A percentile compares a stretch with the other conserved stretches of the same genome.
phyloP scores from a whole-genome alignment of 2,329 filamentous ascomycete genomes.

The Helotiales sp. region DNA sequence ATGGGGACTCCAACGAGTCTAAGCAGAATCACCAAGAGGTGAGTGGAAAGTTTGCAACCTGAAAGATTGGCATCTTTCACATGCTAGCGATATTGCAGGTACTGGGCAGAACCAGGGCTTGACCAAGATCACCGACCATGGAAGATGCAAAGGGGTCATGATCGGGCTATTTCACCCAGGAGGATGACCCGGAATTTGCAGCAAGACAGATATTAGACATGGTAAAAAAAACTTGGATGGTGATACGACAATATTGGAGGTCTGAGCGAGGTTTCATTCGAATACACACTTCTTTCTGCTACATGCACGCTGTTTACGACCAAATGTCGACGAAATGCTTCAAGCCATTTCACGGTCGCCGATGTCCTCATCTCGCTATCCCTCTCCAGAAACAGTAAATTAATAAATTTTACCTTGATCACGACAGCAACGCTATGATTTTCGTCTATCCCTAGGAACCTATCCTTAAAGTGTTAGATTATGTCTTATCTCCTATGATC shows the following conservation, averaged over 20 bases:
- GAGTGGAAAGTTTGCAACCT: conserved; percentile 20
- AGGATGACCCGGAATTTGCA: conserved; percentile 42
- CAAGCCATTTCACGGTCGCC: too few relatives aligned
- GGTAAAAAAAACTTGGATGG: conserved; percentile 44
- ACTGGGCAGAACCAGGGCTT: conserved; percentile 43
- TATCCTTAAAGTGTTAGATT: too few relatives aligned
- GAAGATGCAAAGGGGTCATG: conserved; percentile 36
- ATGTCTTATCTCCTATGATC: too few relatives aligned
- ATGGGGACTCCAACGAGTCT: conserved; percentile 42
- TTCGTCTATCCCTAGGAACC: too few relatives aligned
- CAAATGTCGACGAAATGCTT: too few relatives aligned
- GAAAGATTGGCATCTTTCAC: not conserved
- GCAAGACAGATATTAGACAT: conserved; percentile 43
- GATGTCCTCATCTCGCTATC: too few relatives aligned
- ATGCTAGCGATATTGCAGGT: conserved; percentile 28
- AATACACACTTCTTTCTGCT: not conserved
- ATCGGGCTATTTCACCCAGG: conserved; percentile 46
- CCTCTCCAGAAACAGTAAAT: too few relatives aligned
- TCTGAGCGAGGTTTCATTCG: not conserved
- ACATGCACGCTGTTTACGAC: too few relatives aligned
- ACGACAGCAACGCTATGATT: too few relatives aligned
- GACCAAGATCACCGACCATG: conserved; percentile 38
- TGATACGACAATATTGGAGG: not conserved
- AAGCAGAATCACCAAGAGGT: conserved; percentile 43
- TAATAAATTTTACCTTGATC: too few relatives aligned